phyloP scores from a whole-genome alignment of 1,139 yeast species.

The Lodderomyces orthopsilosis region DNA sequence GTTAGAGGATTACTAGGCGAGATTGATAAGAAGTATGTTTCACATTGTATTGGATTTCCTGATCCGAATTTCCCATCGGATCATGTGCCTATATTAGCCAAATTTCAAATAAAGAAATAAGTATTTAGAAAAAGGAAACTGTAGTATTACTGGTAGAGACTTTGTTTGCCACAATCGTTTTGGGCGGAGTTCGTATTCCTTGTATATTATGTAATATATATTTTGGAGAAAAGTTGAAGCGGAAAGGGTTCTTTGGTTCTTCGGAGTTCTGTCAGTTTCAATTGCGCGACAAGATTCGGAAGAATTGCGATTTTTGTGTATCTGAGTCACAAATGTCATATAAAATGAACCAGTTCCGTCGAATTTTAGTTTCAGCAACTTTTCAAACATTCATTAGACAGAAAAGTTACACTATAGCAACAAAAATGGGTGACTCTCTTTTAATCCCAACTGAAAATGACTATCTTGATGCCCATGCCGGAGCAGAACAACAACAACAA shows the following conservation, averaged over 20 bases:
- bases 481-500: conserved; percentile 12
- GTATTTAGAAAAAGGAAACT: not conserved
- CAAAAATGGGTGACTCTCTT: conserved; percentile 17
- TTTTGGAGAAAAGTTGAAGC: not conserved
- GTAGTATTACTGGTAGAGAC: too few species aligned
- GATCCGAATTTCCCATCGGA: conserved; percentile 93
- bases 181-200: not conserved
- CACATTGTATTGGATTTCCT: conserved; percentile 86
- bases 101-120: conserved; percentile 66
- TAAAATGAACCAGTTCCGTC: not conserved
- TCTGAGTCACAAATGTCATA: not conserved
- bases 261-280: not conserved
- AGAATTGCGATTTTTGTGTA: not conserved
- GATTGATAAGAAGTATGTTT: conserved; percentile 73
- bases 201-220: not conserved
- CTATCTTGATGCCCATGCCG: conserved; percentile 35
- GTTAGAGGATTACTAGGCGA: conserved; percentile 86
- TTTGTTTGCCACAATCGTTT: not conserved
- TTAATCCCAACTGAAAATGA: conserved; percentile 36
- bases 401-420: conserved; percentile 15
- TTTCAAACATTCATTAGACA: not conserved
- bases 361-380: not conserved
- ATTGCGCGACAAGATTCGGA: not conserved
- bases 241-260: too few species aligned
- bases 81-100: conserved; percentile 80